Evolutionary conservation across 352 stramenopile species (phyloP).

Genomic region (Globisporangium rhizosaccharum): DNA sequence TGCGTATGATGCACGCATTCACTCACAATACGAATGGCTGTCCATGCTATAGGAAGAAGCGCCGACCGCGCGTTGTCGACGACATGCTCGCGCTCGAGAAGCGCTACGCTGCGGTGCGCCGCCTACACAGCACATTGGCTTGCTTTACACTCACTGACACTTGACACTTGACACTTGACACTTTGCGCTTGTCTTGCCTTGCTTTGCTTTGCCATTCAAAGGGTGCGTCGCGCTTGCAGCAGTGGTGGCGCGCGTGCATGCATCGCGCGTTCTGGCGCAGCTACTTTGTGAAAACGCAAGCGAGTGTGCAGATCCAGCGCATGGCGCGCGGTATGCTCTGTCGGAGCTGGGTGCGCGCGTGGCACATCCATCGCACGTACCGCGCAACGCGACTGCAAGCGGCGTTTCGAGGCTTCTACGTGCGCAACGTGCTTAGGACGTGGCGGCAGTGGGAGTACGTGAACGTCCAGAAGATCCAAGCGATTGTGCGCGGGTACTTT

Average conservation of each 20-base stretch:
- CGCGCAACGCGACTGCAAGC: slow-evolving; percentile 55
- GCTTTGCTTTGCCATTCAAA: not conserved
- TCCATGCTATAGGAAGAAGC: slow-evolving; percentile 31
- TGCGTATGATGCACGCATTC: not conserved
- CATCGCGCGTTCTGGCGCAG: slow-evolving; percentile 36
- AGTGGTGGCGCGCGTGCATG: slow-evolving; percentile 46
- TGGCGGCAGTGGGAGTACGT: slow-evolving; percentile 57
- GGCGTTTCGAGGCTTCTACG: slow-evolving; percentile 46
- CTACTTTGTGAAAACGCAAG: slow-evolving; percentile 36
- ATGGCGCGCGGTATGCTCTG: slow-evolving; percentile 44
- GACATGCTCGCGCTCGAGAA: slow-evolving; percentile 70
- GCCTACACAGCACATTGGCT: not conserved
- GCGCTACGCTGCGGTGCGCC: slow-evolving; percentile 33
- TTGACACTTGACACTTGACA: too few species aligned
- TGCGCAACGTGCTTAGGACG: slow-evolving; percentile 32
- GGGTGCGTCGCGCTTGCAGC: slow-evolving; percentile 43
- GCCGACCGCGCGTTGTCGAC: slow-evolving; percentile 51
- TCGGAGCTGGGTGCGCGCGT: slow-evolving; percentile 39
- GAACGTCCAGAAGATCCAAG: slow-evolving; percentile 60
- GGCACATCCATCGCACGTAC: slow-evolving; percentile 47
- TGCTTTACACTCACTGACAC: not conserved
- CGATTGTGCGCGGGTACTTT: slow-evolving; percentile 49
- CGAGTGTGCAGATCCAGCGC: slow-evolving; percentile 49
- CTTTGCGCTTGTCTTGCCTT: not conserved
- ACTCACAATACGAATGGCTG: not conserved